Conservation (phyloP, 2,329 filamentous ascomycete species). For the Ophiostoma himal-ulmi region DNA sequence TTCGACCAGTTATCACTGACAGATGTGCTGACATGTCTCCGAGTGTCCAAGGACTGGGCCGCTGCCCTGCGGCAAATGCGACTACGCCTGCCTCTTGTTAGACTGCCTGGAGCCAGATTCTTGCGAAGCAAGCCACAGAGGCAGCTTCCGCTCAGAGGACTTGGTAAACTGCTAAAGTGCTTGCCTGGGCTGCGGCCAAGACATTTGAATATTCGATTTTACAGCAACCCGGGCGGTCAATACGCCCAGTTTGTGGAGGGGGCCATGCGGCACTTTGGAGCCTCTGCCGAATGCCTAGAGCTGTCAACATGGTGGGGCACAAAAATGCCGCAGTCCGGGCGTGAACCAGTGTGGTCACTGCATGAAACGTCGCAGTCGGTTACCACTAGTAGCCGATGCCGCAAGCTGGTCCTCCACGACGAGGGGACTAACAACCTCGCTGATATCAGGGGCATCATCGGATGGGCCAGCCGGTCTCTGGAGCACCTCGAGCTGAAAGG, state of each 20-base stretch:
- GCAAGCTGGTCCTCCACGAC: slow-evolving; percentile 6
- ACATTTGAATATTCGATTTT: slow-evolving; percentile 5
- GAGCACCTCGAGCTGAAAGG: slow-evolving; percentile 10
- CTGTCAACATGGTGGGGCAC: slow-evolving; percentile 8
- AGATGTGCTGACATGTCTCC: slow-evolving; percentile 18
- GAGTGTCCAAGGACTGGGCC: slow-evolving; percentile 20
- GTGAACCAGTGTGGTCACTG: neutral
- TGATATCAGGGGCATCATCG: neutral
- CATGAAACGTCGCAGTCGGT: neutral
- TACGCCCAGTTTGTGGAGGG: slow-evolving; percentile 9
- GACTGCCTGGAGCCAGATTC: neutral
- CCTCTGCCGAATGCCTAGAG: slow-evolving; percentile 2
- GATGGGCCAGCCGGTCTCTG: neutral
- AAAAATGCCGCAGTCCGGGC: neutral
- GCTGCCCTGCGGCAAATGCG: slow-evolving; percentile 15
- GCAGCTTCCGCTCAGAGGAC: slow-evolving; percentile 2
- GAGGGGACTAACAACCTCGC: neutral
- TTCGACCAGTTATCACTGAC: slow-evolving; percentile 18
- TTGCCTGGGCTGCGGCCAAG: slow-evolving; percentile 15
- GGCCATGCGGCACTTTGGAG: slow-evolving; percentile 7
- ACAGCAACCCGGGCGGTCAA: neutral
- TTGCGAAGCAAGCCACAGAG: neutral
- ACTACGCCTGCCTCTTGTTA: neutral
- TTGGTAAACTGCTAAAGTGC: slow-evolving; percentile 12
- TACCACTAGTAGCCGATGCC: neutral